phyloP scores from a whole-genome alignment of 495 filamentous ascomycete genomes.

The Hypomontagnella submonticulosa region DNA sequence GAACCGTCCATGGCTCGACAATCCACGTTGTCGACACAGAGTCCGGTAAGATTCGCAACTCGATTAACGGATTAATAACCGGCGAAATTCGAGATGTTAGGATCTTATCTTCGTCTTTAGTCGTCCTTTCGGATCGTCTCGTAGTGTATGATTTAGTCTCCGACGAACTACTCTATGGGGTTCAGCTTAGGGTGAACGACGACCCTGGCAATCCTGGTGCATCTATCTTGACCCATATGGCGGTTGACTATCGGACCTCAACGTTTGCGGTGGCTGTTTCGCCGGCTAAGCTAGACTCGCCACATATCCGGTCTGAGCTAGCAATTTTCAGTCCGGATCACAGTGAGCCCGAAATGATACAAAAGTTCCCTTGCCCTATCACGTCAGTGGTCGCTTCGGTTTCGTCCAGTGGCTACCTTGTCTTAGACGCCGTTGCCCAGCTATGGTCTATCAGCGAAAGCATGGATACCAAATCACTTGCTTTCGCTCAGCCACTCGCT shows the following conservation, averaged over 20 bases:
- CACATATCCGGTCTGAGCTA: constrained; percentile 58
- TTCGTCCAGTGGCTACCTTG: constrained; percentile 68
- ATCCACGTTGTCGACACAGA: constrained; percentile 70
- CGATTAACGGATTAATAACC: constrained; percentile 65
- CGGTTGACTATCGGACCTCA: constrained; percentile 64
- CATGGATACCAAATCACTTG: constrained; percentile 56
- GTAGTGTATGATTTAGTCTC: constrained; percentile 74
- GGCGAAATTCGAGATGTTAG: constrained; percentile 66
- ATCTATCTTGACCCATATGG: constrained; percentile 65
- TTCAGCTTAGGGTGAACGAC: constrained; percentile 46
- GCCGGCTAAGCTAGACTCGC: constrained; percentile 39
- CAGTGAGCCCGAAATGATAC: constrained; percentile 60
- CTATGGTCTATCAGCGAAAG: constrained; percentile 64
- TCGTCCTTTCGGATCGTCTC: constrained; percentile 71
- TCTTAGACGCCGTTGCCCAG: constrained; percentile 68
- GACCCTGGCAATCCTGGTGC: constrained; percentile 27
- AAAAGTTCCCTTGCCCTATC: constrained; percentile 60
- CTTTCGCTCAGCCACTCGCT: constrained; percentile 60
- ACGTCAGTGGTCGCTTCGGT: constrained; percentile 64
- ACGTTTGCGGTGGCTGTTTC: constrained; percentile 70
- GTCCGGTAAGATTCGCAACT: constrained; percentile 64
- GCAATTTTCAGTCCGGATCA: constrained; percentile 65
- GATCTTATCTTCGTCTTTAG: constrained; percentile 68
- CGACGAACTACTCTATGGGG: constrained; percentile 64
- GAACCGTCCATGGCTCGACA: constrained; percentile 56